These are phyloP conservation scores for Lathyrus oleraceus DNA, from an alignment of 306 rosid species.

Conservation along the genomic window DNA sequence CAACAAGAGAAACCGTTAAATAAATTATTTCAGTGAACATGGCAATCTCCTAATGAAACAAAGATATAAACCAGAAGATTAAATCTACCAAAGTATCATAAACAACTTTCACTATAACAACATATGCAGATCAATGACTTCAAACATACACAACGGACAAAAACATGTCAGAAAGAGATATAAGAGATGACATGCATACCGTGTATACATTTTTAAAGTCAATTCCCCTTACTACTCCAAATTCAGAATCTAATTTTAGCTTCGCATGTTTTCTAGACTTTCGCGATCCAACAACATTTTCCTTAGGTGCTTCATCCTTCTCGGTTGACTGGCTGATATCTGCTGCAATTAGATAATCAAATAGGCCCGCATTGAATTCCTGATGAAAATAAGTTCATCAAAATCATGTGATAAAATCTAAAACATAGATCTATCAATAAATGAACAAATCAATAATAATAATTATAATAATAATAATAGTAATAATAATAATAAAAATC, in stretches of 20 bases:
- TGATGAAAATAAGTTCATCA: constrained; percentile 46
- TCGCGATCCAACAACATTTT: constrained; percentile 44
- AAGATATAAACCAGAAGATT: constrained; percentile 17
- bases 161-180: neutral
- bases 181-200: constrained; percentile 52
- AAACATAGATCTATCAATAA: constrained; percentile 14
- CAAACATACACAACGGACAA: constrained; percentile 13
- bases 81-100: constrained; percentile 9
- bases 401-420: constrained; percentile 22
- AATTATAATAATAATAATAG: no score
- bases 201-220: constrained; percentile 93
- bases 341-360: constrained; percentile 91
- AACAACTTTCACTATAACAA: neutral
- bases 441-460: neutral
- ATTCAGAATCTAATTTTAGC: constrained; percentile 78
- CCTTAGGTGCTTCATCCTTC: constrained; percentile 58
- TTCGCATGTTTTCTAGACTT: constrained; percentile 54
- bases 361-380: constrained; percentile 99
- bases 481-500: neutral
- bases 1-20: constrained; percentile 20
- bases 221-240: constrained; percentile 94
- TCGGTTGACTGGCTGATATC: constrained; percentile 75
- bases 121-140: constrained; percentile 12
- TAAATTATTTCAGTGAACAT: constrained; percentile 11
- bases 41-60: constrained; percentile 15